Evolutionary conservation across 768 basidiomycete genomes (phyloP).

Genomic region (Coprinellus micaceus): DNA sequence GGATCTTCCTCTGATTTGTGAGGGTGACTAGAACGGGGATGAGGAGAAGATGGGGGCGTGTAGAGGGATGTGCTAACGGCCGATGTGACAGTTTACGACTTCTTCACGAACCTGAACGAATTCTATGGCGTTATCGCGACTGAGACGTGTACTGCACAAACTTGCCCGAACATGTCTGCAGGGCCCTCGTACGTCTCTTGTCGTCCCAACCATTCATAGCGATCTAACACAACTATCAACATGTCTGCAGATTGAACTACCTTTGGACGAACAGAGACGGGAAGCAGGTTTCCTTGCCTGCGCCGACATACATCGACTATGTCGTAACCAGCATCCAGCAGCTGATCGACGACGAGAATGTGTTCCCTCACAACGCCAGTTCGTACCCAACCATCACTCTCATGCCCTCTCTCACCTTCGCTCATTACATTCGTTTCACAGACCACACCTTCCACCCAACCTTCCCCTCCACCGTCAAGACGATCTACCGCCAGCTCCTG

Average conservation of each 20-base stretch:
- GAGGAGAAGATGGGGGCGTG: too few species aligned
- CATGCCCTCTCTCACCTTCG: background rate
- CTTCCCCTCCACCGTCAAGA: constrained; percentile 90
- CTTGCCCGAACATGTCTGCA: constrained; percentile 92
- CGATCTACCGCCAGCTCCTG: constrained; percentile 94
- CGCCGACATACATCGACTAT: constrained; percentile 95
- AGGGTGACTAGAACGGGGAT: background rate
- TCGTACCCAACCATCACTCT: constrained; percentile 21
- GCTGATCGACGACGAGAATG: constrained; percentile 87
- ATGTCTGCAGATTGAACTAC: constrained; percentile 73
- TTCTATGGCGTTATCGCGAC: constrained; percentile 88
- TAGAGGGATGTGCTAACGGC: too few species aligned
- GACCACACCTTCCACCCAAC: constrained; percentile 85
- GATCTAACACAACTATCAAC: background rate
- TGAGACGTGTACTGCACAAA: constrained; percentile 88
- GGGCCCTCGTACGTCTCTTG: constrained; percentile 67
- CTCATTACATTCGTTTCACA: constrained; percentile 32
- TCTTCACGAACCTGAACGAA: constrained; percentile 94
- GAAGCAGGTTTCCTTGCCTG: constrained; percentile 81
- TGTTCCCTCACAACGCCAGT: constrained; percentile 97
- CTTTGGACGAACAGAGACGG: constrained; percentile 92
- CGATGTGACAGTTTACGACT: constrained; percentile 79
- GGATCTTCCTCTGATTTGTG: background rate
- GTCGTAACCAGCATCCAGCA: constrained; percentile 98
- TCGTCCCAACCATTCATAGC: background rate